phyloP scores from a whole-genome alignment of 2,329 filamentous ascomycete genomes.

The Dactylonectria macrodidyma region DNA sequence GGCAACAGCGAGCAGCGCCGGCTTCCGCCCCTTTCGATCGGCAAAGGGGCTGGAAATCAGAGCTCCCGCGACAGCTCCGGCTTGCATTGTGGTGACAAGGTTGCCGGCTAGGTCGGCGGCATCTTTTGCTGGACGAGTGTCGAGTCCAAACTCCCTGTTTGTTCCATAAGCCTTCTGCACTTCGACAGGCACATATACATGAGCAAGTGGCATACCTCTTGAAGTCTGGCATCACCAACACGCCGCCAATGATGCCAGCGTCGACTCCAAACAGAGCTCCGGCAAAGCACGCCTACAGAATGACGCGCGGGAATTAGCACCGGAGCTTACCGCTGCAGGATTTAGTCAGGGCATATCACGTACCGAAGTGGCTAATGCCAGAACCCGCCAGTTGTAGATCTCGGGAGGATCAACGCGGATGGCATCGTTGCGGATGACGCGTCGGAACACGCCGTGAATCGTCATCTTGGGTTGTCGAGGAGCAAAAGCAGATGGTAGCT shows the following conservation, averaged over 20 bases:
- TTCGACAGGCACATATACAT: too few relatives aligned
- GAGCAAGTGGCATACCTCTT: slow-evolving; percentile 26
- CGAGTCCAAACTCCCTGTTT: slow-evolving; percentile 45
- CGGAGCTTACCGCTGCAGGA: fast-evolving
- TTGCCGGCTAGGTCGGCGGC: slow-evolving; percentile 45
- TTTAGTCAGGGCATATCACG: background rate
- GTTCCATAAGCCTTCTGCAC: background rate
- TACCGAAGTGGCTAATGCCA: slow-evolving; percentile 71
- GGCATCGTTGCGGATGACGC: slow-evolving; percentile 70
- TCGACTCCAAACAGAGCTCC: slow-evolving; percentile 47
- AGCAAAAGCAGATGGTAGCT: background rate
- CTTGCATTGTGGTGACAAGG: slow-evolving; percentile 49
- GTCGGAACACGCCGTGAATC: slow-evolving; percentile 42
- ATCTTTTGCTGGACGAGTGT: slow-evolving; percentile 20
- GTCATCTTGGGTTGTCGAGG: slow-evolving; percentile 26
- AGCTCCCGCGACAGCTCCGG: slow-evolving; percentile 46
- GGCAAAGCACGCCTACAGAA: slow-evolving; percentile 40
- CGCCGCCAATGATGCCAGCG: slow-evolving; percentile 49
- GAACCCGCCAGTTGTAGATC: slow-evolving; percentile 80
- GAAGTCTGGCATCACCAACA: slow-evolving; percentile 48
- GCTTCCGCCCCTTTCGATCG: slow-evolving; percentile 51
- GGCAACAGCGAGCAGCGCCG: slow-evolving; percentile 47
- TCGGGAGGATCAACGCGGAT: slow-evolving; percentile 77
- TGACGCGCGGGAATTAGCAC: background rate
- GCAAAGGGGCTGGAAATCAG: slow-evolving; percentile 44